These are phyloP conservation scores for Fagopyrum esculentum DNA, from an alignment of 148 eudicot species.

Conservation along the genomic window DNA sequence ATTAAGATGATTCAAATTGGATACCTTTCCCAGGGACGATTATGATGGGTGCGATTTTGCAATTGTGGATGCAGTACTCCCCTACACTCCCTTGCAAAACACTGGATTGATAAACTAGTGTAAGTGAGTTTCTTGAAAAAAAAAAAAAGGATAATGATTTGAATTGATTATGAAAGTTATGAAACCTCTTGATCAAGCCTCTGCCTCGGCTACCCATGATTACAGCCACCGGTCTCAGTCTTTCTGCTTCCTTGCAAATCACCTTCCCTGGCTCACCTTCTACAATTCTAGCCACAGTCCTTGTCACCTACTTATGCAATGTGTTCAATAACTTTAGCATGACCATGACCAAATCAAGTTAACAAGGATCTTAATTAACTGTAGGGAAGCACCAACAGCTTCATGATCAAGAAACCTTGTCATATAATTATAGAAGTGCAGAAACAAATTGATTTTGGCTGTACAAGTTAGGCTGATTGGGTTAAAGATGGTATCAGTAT, in stretches of 20 bases:
- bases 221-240: conserved; percentile 77
- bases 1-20: background rate
- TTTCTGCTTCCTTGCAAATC: conserved; percentile 83
- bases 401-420: background rate
- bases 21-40: conserved; percentile 91
- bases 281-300: conserved; percentile 58
- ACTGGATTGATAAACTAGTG: conserved; percentile 27
- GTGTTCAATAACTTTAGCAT: background rate
- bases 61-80: conserved; percentile 83
- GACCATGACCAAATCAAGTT: background rate
- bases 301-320: conserved; percentile 40
- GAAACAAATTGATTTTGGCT: background rate
- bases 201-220: conserved; percentile 88
- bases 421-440: background rate
- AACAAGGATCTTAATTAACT: background rate
- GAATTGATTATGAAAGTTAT: background rate
- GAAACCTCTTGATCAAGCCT: conserved; percentile 67
- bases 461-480: too few relatives aligned
- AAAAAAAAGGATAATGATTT: background rate
- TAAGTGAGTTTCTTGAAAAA: background rate
- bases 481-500: too few relatives aligned
- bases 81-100: conserved; percentile 91
- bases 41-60: conserved; percentile 70
- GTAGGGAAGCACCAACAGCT: background rate
- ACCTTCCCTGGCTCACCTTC: conserved; percentile 91